These are phyloP conservation scores for Microcyclosporella mali DNA, from an alignment of 2,329 filamentous ascomycete species.

Conservation along the genomic window DNA sequence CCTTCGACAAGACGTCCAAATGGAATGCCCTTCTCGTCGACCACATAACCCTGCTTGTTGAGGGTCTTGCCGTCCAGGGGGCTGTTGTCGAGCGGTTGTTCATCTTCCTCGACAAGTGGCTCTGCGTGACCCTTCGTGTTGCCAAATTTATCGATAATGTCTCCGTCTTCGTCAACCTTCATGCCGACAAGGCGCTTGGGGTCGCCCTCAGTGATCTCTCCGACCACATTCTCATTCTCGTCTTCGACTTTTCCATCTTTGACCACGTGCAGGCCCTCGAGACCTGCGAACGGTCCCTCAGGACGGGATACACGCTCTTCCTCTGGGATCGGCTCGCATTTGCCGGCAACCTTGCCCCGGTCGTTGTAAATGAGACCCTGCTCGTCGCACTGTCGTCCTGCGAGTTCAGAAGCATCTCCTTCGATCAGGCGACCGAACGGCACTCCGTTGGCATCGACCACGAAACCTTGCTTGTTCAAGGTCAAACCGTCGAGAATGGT, in stretches of 20 bases:
- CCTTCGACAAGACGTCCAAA: conserved; percentile 53
- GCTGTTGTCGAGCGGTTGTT: conserved; percentile 43
- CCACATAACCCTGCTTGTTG: conserved; percentile 57
- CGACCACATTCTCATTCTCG: conserved; percentile 71
- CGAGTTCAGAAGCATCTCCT: conserved; percentile 51
- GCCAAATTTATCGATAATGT: conserved; percentile 69
- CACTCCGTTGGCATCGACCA: conserved; percentile 48
- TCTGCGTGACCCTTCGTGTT: conserved; percentile 57
- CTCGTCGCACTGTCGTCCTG: conserved; percentile 50
- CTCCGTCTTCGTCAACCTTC: conserved; percentile 72
- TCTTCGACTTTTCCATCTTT: conserved; percentile 70
- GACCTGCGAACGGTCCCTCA: conserved; percentile 64
- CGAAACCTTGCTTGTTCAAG: conserved; percentile 54
- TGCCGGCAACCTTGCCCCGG: conserved; percentile 51
- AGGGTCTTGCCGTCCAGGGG: conserved; percentile 48
- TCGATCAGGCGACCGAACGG: conserved; percentile 53
- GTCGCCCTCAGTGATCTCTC: conserved; percentile 64
- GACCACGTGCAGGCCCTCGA: conserved; percentile 57
- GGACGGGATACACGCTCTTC: conserved; percentile 50
- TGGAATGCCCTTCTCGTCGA: conserved; percentile 48
- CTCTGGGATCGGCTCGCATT: conserved; percentile 53
- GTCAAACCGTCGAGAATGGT: conserved; percentile 49
- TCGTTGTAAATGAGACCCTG: conserved; percentile 53
- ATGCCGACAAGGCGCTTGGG: conserved; percentile 66
- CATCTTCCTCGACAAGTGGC: conserved; percentile 42